Base-by-base conservation (phyloP, 768 basidiomycete species). In the Pisolithus microcarpus region DNA sequence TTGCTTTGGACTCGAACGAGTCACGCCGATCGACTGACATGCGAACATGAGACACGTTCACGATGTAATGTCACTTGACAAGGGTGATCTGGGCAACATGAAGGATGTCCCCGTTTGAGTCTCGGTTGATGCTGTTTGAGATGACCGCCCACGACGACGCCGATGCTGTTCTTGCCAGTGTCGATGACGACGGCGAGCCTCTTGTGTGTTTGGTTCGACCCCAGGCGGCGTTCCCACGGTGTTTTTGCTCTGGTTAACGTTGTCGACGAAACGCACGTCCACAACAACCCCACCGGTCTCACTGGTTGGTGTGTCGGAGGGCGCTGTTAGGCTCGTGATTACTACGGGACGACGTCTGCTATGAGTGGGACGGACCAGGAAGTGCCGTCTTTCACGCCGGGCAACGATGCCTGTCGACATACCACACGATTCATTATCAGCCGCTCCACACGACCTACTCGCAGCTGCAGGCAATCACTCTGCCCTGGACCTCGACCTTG, bases 351-450 rank as follows among this genome's bases (percentile, higher is more conserved):
- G 54, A 46, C 56, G 60, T 52, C 42, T 48, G 62, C 66, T 71
- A 75, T 75, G 74, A 74, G 64, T 67, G 69, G 71, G 65, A 67
- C 68, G 58, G 68, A 69, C 65, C 62, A 68, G 65, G 62, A 64
- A 48, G 51, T 55, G 46, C 54, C 66, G 42, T 57, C 65, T 59
- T 61, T 62, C 46, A 52, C 65, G 55, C 63, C 66, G 40, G 60
- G 56, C 55, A 58, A 58, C 55, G 57, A 60, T 61, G 47, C 60
- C n/a, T 59, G 57, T 58, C 54, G 59, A 69, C 67, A 64, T 68
- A 56, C 57, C 62, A 57, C 56, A 64, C 55, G 60, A 54, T 60
- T 58, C 65, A 57, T 59, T 67, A 59, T 69, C 65, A 46, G 53
- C 65, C 53, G 54, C 65, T 34, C 65, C 61, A 48, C 65, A 65